Evolutionary conservation across 139 green algal genomes (phyloP), one percentile per base, ranked within the genome.

Genomic region (Micractinium conductrix): DNA sequence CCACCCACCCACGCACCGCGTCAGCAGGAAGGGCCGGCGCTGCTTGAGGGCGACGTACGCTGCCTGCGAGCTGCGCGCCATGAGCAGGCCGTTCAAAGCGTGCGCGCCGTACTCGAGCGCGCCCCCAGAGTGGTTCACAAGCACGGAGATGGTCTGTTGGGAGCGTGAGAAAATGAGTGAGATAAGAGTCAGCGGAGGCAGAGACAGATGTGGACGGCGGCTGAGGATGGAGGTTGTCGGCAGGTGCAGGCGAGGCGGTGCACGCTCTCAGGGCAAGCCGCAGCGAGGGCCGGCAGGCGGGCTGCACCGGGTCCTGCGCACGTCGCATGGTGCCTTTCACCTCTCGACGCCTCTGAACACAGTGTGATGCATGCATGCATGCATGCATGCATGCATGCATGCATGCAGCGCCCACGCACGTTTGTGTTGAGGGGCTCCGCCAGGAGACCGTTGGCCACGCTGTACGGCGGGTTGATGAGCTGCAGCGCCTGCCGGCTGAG

Each of bases 71-170:
- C 37, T 38, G 19, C 68, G 68, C 68, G 68, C 68, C 21, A 50
- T 21, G 37, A 74, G 38, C 68, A 74, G n/a, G 42, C 88, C 90
- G 68, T 93, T 95, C 53, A 95, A 68, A 40, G 93, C 92, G 82
- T 95, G 92, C 0, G 84, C 69, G 73, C 94, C 43, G 75, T 94
- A 95, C 74, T 94, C 63, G 58, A 87, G 72, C 4, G 38, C 80
- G 73, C 91, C 91, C 40, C 86, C 71, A 28, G 74, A 42, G 72
- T 92, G 83, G 22, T 8, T 22, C 1, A 80, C 86, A 14, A 91
- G 89, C 24, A 91, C 80, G 16, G 89, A 71, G 24, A 94, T 69
- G n/a, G 86, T 84, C 55, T 91, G 81, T 65, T 33, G 35, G 53
- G n/a, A 53, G 40, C 37, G 2, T 22, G 5, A 67, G 37, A 55